Percentiles rank a stretch among this genome's conserved stretches.
Conservation (phyloP, 1,284 basidiomycete species). For the Sphagnurus paluster region DNA sequence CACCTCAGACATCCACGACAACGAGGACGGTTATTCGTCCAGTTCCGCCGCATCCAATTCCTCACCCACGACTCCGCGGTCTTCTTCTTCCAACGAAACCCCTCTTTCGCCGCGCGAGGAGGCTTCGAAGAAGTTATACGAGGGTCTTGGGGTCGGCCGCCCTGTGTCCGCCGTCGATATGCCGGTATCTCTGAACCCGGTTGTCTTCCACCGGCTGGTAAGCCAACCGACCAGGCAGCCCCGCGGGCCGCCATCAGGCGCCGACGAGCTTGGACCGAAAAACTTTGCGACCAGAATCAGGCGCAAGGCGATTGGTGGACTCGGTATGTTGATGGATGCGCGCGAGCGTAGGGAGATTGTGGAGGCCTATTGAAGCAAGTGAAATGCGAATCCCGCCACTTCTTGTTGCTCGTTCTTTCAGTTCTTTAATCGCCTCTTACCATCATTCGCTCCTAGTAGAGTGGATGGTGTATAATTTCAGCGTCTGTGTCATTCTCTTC, state of each 20-base stretch:
- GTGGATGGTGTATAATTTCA: neutral
- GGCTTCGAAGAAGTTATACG: conserved; percentile 78
- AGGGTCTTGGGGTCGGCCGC: conserved; percentile 77
- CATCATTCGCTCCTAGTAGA: neutral
- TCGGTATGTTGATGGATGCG: conserved; percentile 72
- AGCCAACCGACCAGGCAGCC: conserved; percentile 81
- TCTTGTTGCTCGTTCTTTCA: conserved; percentile 9
- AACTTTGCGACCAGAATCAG: conserved; percentile 85
- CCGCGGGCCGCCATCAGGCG: conserved; percentile 81
- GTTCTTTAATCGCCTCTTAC: neutral
- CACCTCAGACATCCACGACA: conserved; percentile 53
- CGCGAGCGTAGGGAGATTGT: conserved; percentile 69
- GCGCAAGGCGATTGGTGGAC: conserved; percentile 76
- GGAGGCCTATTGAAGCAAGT: conserved; percentile 66
- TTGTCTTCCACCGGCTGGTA: conserved; percentile 52
- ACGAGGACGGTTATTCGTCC: conserved; percentile 59
- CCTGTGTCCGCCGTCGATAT: conserved; percentile 44
- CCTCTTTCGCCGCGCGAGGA: conserved; percentile 79
- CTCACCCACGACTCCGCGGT: conserved; percentile 73
- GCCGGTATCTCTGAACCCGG: conserved; percentile 22
- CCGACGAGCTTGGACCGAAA: conserved; percentile 84
- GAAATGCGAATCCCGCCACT: too few relatives aligned
- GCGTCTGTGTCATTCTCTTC: neutral
- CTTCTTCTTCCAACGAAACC: conserved; percentile 60
- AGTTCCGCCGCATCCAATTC: conserved; percentile 54